A percentile compares a stretch with the other conserved stretches of the same genome.
These are phyloP conservation scores for Aspergillus cejpii DNA, from an alignment of 2,329 filamentous ascomycete species.

Conservation along the genomic window DNA sequence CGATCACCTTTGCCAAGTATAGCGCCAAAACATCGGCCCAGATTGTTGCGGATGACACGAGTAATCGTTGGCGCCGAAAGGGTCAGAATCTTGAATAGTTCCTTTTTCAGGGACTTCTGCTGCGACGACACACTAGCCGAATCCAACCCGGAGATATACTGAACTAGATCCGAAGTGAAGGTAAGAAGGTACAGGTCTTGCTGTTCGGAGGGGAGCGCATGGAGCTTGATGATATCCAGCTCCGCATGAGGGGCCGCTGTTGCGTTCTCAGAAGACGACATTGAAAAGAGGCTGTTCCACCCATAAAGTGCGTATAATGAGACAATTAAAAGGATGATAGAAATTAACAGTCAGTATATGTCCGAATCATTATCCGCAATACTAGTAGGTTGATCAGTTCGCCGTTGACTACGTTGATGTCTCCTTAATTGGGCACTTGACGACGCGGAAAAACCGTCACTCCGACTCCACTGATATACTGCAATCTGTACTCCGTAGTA, in stretches of 20 bases:
- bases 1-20: slow-evolving; percentile 81
- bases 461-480: slow-evolving; percentile 21
- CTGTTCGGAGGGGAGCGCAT: slow-evolving; percentile 83
- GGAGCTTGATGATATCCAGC: slow-evolving; percentile 83
- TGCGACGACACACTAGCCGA: slow-evolving; percentile 77
- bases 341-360: not conserved
- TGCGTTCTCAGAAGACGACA: slow-evolving; percentile 36
- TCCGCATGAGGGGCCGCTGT: slow-evolving; percentile 44
- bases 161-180: slow-evolving; percentile 74
- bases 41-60: slow-evolving; percentile 79
- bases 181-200: slow-evolving; percentile 91
- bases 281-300: slow-evolving; percentile 20
- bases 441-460: slow-evolving; percentile 26
- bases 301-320: slow-evolving; percentile 8
- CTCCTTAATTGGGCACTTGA: slow-evolving; percentile 17
- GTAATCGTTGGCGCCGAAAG: slow-evolving; percentile 74
- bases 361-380: slow-evolving; percentile 2
- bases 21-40: slow-evolving; percentile 75
- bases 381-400: too few relatives aligned
- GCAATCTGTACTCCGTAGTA: not conserved
- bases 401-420: not conserved
- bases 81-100: slow-evolving; percentile 87
- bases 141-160: slow-evolving; percentile 65
- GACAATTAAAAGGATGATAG: not conserved
- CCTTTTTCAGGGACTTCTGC: slow-evolving; percentile 86